These are phyloP conservation scores for Boletales sp. DNA, from an alignment of 768 basidiomycete genomes.

Conservation along the genomic window DNA sequence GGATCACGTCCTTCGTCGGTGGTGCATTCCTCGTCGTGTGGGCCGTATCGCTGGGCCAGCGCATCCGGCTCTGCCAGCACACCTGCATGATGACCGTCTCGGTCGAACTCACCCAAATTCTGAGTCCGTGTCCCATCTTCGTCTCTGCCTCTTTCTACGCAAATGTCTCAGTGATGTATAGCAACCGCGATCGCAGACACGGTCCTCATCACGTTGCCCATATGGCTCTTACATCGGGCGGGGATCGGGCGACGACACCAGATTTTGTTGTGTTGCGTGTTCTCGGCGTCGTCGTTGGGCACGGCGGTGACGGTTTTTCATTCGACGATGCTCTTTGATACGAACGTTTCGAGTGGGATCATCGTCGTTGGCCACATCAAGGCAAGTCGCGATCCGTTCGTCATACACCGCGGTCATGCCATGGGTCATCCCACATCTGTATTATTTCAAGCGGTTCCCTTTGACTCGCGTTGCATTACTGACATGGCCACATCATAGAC, in stretches of 20 bases:
- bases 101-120: conserved; percentile 16
- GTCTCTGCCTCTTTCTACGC: not conserved
- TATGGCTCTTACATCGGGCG: conserved; percentile 8
- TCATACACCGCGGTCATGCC: not conserved
- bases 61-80: conserved; percentile 4
- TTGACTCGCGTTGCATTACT: not conserved
- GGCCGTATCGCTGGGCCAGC: conserved; percentile 16
- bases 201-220: conserved; percentile 14
- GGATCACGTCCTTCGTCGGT: conserved; percentile 4
- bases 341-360: not conserved
- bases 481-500: conserved; percentile 6
- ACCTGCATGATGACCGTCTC: not conserved
- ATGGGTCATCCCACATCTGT: no score
- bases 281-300: conserved; percentile 18
- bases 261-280: conserved; percentile 16
- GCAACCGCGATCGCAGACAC: conserved; percentile 20
- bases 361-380: conserved; percentile 22
- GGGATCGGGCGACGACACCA: conserved; percentile 9
- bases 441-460: no score
- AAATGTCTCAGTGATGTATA: not conserved
- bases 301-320: conserved; percentile 19
- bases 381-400: conserved; percentile 7
- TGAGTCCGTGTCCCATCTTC: conserved; percentile 24
- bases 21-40: conserved; percentile 23
- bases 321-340: conserved; percentile 5